Evolutionary conservation across 169 alveolate species (phyloP).

Genomic region (Cystoisospora suis): DNA sequence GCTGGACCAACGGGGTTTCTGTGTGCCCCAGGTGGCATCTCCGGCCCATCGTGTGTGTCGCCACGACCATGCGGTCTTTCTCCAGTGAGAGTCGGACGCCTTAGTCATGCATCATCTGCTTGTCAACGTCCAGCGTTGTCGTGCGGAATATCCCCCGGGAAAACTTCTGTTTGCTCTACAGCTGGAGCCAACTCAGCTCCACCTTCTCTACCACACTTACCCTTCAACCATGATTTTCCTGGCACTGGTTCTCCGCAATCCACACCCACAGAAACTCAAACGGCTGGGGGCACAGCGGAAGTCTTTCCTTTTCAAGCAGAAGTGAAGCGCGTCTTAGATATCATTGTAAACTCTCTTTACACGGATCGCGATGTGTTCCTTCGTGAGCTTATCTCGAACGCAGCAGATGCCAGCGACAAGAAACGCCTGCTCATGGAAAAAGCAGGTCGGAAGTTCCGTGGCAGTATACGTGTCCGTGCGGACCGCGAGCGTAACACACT

Average conservation of each 20-base stretch:
- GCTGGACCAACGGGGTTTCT: no score
- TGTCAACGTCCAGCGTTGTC: no score
- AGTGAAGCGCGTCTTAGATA: constrained; percentile 97
- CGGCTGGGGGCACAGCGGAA: constrained; percentile 2
- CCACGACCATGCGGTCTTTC: no score
- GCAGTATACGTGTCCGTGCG: constrained; percentile 43
- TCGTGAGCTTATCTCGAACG: constrained; percentile 98
- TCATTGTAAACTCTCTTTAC: constrained; percentile 96
- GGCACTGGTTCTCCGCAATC: background rate
- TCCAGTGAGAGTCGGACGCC: no score
- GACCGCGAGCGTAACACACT: constrained; percentile 92
- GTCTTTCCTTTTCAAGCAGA: constrained; percentile 93
- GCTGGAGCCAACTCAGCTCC: no score
- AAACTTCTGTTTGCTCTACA: no score
- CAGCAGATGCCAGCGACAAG: constrained; percentile 99
- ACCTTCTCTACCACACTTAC: no score
- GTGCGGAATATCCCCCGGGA: no score
- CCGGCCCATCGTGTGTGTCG: no score
- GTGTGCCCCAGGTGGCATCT: no score
- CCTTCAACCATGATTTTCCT: no score
- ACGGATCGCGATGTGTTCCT: constrained; percentile 97
- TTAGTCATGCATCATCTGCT: no score
- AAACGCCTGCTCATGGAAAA: constrained; percentile 82
- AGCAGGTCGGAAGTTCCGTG: constrained; percentile 33
- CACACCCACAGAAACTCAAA: background rate